Evolutionary conservation across 805 yeast genomes (phyloP), one percentile per base, ranked within the genome.

Genomic region (Candida sphagnicola): DNA sequence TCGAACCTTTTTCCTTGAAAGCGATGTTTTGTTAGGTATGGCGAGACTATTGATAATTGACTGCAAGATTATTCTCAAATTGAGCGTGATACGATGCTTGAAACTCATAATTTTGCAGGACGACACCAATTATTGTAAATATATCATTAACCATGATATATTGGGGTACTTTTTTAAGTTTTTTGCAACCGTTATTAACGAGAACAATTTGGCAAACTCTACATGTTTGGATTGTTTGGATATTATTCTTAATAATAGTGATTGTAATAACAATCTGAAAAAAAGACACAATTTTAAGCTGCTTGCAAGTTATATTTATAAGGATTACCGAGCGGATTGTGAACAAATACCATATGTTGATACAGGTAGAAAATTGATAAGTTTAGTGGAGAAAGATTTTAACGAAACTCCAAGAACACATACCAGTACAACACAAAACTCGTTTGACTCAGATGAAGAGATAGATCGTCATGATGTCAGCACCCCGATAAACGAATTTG

Each of bases 141-240:
- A 75, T 44, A 70, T 90, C 37, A 67, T 84, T 13, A 67, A 77
- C 12, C 65, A 78, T 40, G 72, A 78, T 34, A 54, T 82, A 4
- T 65, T 82, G 38, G 67, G 61, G 3, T 62, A 67, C 15, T 67
- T 81, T 24, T 70, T 85, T 40, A 52, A 57, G 1, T 63, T 78
- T 35, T 66, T 85, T 44, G 59, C 65, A 16, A 71, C 65, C 11
- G 74, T 77, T 8, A 64, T 72, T 5, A 59, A 66, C 21, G 59
- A 61, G 28, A 79, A 85, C 54, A 84, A 81, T 52, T 61, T 89
- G 42, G 72, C 84, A 2, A 84, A 79, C 51, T 88, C 96, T 0
- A 75, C 90, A 4, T 75, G 91, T 45, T 65, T 88, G 33, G 89
- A 85, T 54, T 65, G 90, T 16, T 62, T 81, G 24, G 83, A 77